phyloP scores from a whole-genome alignment of 2,329 filamentous ascomycete species.

The Calonectria pseudoturangicola region DNA sequence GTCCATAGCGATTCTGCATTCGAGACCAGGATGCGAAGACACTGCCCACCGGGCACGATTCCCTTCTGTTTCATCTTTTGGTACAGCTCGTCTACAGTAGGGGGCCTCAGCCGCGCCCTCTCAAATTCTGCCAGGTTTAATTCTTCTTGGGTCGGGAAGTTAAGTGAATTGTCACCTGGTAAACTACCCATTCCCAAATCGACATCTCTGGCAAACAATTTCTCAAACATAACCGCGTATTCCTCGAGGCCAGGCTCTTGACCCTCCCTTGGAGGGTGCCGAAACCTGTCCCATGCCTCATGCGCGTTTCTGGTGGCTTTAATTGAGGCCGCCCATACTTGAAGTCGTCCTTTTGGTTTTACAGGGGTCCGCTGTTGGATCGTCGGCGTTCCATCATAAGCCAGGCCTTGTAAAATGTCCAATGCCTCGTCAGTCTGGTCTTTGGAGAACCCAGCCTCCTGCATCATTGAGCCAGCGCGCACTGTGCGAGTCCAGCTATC shows the following conservation, averaged over 20 bases:
- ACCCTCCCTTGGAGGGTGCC: conserved; percentile 59
- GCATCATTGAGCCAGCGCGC: conserved; percentile 71
- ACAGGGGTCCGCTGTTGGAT: conserved; percentile 67
- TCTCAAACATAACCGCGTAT: conserved; percentile 77
- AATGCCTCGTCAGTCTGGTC: conserved; percentile 68
- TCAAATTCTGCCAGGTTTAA: conserved; percentile 79
- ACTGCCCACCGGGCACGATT: conserved; percentile 68
- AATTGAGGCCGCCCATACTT: conserved; percentile 73
- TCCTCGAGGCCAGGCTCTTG: conserved; percentile 64
- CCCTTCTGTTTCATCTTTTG: conserved; percentile 71
- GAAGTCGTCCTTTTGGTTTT: conserved; percentile 44
- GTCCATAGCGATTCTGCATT: conserved; percentile 68
- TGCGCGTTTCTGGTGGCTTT: conserved; percentile 75
- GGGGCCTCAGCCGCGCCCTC: conserved; percentile 76
- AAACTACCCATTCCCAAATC: conserved; percentile 57
- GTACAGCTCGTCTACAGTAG: conserved; percentile 75
- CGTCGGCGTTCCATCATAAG: conserved; percentile 71
- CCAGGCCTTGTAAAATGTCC: conserved; percentile 72
- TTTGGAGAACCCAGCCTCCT: conserved; percentile 73
- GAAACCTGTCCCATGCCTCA: conserved; percentile 76
- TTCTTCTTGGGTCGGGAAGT: conserved; percentile 60
- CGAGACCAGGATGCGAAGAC: conserved; percentile 73
- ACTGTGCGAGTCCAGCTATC: conserved; percentile 73
- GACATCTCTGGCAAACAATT: conserved; percentile 65
- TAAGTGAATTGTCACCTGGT: conserved; percentile 77